A percentile compares a stretch with the other conserved stretches of the same genome.
phyloP scores from a whole-genome alignment of 139 green algal genomes.

The Trebouxia sp. region DNA sequence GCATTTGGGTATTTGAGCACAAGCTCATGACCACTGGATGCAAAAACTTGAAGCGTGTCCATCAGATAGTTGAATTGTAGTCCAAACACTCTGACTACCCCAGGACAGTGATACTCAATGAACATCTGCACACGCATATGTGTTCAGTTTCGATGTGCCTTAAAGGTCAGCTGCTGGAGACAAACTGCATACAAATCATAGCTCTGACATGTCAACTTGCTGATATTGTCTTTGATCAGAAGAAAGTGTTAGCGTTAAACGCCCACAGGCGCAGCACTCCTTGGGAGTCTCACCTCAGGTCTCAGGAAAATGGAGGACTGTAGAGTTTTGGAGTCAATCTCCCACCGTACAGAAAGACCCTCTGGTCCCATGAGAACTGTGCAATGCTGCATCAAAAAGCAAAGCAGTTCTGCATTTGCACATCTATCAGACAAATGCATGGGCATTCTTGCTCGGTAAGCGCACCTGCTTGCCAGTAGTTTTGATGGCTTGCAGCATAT shows the following conservation, averaged over 20 bases:
- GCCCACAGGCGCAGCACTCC: too few species aligned
- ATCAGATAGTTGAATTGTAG: slow-evolving; percentile 17
- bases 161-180: too few species aligned
- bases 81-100: not conserved
- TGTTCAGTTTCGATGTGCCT: too few species aligned
- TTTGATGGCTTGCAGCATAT: slow-evolving; percentile 22
- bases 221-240: not conserved
- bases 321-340: slow-evolving; percentile 10
- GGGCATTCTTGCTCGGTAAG: not conserved
- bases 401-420: not conserved
- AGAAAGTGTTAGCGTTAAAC: too few species aligned
- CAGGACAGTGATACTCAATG: not conserved
- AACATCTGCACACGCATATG: slow-evolving; percentile 12
- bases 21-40: slow-evolving; percentile 13
- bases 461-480: not conserved
- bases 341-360: not conserved
- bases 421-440: too few species aligned
- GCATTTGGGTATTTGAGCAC: slow-evolving; percentile 12
- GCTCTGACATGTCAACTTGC: too few species aligned
- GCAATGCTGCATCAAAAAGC: not conserved
- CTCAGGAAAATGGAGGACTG: slow-evolving; percentile 6
- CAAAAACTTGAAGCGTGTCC: slow-evolving; percentile 24
- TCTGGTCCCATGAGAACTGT: slow-evolving; percentile 9
- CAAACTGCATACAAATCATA: too few species aligned
- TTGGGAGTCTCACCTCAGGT: not conserved